Base-by-base conservation (phyloP, 2,329 filamentous ascomycete species). In the Ophiostoma australiae region DNA sequence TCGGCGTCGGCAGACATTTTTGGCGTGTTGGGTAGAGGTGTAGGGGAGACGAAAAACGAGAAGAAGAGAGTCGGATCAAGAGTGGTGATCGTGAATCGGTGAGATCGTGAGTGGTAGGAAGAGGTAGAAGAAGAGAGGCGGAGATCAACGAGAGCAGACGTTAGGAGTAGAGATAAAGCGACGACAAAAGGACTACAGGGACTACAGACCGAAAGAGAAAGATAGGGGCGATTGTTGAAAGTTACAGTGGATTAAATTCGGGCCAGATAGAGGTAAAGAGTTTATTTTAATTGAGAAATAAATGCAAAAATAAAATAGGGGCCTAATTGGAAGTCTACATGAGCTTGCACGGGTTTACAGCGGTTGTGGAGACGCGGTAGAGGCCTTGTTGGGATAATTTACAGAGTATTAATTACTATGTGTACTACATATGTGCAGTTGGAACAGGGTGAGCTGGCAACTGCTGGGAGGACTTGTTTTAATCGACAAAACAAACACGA, bases 1-100 rank as follows among this genome's bases (percentile, higher is more conserved):
- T 87, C 84, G 74, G 58, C 63, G 4, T 87, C 84, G 74, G 58
- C 63, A 8, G 76, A 77, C 81, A 83, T 83, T 76, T 76, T 78
- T 81, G 76, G 76, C 72, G 71, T 44, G 23, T 66, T 7, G 55
- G 27, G 52, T 33, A n/a, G 37, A 41, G 44, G 33, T 37, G 39
- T 55, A 44, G 35, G 61, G 23, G 66, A 37, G 68, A 37, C 33
- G 48, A 5, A 55, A 17, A 48, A 37, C 35, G 11, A 39, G 11
- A 39, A 11, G 37, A 39, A 20, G 65, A 58, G 27, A 41, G 58
- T 39, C 52, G 70, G 70, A 67, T 67, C 58, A 55, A 37, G 27
- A 17, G 31, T n/a, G 63, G 67, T 52, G 67, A 68, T 55, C 67
- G 67, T 67, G 66, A 67, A 67, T 67, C 66, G 66, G 66, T 41